Conservation (phyloP, 1,284 basidiomycete species). For the Boletus hoseneyae region DNA sequence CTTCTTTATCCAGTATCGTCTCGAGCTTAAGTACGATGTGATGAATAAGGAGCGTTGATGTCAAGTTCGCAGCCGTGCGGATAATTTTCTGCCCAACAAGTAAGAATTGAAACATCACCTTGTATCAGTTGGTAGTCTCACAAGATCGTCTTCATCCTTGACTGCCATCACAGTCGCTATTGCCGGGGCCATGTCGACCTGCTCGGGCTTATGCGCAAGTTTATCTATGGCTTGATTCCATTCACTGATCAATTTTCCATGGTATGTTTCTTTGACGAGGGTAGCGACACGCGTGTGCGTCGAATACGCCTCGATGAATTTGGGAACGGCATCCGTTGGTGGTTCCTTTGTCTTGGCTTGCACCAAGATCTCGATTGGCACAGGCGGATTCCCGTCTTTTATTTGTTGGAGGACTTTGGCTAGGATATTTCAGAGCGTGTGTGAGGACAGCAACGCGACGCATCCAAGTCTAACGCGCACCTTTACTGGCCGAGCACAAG, state of each 20-base stretch:
- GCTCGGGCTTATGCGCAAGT: slow-evolving; percentile 60
- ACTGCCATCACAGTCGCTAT: slow-evolving; percentile 79
- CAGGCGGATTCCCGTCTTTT: slow-evolving; percentile 47
- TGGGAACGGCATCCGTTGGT: slow-evolving; percentile 63
- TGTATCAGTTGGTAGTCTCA: slow-evolving; percentile 40
- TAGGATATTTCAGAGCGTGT: slow-evolving; percentile 32
- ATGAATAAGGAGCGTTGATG: slow-evolving; percentile 81
- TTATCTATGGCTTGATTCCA: slow-evolving; percentile 66
- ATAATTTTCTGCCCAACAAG: slow-evolving; percentile 61
- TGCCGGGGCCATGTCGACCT: slow-evolving; percentile 75
- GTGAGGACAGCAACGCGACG: slow-evolving; percentile 13
- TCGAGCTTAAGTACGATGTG: slow-evolving; percentile 90
- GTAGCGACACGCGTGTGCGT: slow-evolving; percentile 62
- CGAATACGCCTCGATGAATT: slow-evolving; percentile 56
- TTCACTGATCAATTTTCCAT: slow-evolving; percentile 78
- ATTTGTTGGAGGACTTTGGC: slow-evolving; percentile 76
- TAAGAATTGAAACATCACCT: slow-evolving; percentile 6
- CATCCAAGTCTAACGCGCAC: slow-evolving; percentile 38
- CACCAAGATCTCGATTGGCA: slow-evolving; percentile 64
- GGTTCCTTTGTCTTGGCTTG: slow-evolving; percentile 75
- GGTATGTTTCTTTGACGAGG: slow-evolving; percentile 73
- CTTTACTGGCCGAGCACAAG: slow-evolving; percentile 88
- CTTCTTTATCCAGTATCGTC: slow-evolving; percentile 87
- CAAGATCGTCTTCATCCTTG: slow-evolving; percentile 91
- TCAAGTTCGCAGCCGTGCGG: slow-evolving; percentile 73